Evolutionary conservation across 2,329 filamentous ascomycete species (phyloP).

Genomic region (Fusarium illudens): DNA sequence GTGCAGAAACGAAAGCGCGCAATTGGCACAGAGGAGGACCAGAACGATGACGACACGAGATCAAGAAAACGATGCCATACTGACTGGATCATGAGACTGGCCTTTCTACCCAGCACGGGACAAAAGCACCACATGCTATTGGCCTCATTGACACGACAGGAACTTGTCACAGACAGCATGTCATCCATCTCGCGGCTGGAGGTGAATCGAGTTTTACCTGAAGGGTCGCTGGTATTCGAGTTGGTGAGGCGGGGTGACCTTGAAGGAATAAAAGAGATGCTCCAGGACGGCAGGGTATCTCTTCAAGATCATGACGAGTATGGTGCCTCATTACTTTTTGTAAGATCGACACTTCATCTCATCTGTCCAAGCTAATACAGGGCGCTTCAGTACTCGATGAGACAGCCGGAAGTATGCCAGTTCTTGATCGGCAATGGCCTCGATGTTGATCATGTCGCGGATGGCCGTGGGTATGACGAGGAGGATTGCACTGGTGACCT

Average conservation of each 20-base stretch:
- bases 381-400: neutral
- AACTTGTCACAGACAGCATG: neutral
- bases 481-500: neutral
- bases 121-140: conserved; percentile 6
- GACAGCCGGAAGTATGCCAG: conserved; percentile 19
- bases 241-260: neutral
- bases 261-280: conserved; percentile 9
- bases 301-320: conserved; percentile 33
- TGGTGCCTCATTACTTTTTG: conserved; percentile 28
- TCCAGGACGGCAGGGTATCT: conserved; percentile 17
- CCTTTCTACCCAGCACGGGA: neutral
- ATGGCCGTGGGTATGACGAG: neutral
- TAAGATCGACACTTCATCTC: neutral
- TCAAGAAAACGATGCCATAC: neutral
- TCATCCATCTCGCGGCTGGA: conserved; percentile 4
- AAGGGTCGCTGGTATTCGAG: neutral
- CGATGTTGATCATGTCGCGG: conserved; percentile 8
- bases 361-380: neutral
- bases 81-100: conserved; percentile 2
- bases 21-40: fast-evolving
- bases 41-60: neutral
- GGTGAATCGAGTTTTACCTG: neutral
- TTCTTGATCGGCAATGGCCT: conserved; percentile 17
- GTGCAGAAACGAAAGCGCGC: conserved; percentile 5
- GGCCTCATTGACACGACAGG: neutral